phyloP scores from a whole-genome alignment of 768 basidiomycete genomes.

The Phanerodontia chrysosporium region DNA sequence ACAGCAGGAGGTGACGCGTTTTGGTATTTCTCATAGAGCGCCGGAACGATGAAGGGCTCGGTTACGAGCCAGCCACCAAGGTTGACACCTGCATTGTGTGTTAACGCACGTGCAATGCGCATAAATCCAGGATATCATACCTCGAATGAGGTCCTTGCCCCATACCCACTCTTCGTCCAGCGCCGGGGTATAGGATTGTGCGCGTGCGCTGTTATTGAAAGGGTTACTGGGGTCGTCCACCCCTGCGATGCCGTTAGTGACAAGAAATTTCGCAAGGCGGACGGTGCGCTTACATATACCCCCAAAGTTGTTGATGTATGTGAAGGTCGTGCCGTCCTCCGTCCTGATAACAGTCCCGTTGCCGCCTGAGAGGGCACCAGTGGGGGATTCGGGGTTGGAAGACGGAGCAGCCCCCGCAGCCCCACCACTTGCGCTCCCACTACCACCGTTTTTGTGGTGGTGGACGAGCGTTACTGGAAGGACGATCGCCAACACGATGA shows the following conservation, averaged over 20 bases:
- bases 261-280: neutral
- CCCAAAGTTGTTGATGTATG: constrained; percentile 73
- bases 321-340: constrained; percentile 66
- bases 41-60: constrained; percentile 77
- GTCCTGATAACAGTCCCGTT: constrained; percentile 62
- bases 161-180: constrained; percentile 77
- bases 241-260: constrained; percentile 38
- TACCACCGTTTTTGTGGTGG: constrained; percentile 13
- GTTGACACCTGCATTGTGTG: constrained; percentile 46
- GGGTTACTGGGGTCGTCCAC: constrained; percentile 67
- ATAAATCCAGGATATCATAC: constrained; percentile 19
- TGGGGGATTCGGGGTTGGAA: constrained; percentile 22
- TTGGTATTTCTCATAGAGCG: constrained; percentile 60
- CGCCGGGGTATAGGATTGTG: constrained; percentile 79
- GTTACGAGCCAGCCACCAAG: constrained; percentile 75
- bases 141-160: constrained; percentile 55
- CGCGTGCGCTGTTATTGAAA: constrained; percentile 69
- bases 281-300: constrained; percentile 52
- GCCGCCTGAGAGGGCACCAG: constrained; percentile 44
- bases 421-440: neutral
- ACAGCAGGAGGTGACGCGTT: constrained; percentile 28
- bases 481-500: constrained; percentile 23
- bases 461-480: constrained; percentile 23
- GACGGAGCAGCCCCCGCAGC: constrained; percentile 4
- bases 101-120: neutral